Evolutionary conservation across 768 basidiomycete species (phyloP), one percentile per base, ranked within the genome.

Genomic region (Phylloporus sp.): DNA sequence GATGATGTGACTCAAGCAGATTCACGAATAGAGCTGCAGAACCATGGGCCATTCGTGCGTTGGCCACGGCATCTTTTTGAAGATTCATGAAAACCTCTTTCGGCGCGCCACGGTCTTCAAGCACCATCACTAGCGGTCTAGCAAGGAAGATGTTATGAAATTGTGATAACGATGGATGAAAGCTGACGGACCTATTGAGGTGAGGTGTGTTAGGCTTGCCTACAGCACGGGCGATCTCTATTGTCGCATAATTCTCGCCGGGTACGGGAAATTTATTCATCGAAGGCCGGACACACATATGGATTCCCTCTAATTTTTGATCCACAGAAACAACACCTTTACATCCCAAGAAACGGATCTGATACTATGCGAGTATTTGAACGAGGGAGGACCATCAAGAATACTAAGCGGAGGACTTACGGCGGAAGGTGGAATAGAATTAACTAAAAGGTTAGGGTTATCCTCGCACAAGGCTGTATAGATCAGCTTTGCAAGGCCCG

Each of bases 261-360:
- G 69, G 76, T 6, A 76, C 80, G 15, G 76, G 68, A 55, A 92
- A 92, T 58, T 93, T 93, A 31, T 75, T 77, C 88, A 91, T 91
- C 0, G 86, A 87, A 6, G 70, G 67, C 29, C 91, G 74, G 9
- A 91, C 62, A 26, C 84, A 76, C 85, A 93, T 87, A 16, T 76
- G 77, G 44, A 84, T 79, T 0, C 82, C 82, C 38, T 67, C 56
- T 15, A 72, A 58, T 42, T 70, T 69, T 43, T 77, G 70, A 59
- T 93, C 90, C 11, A 92, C 76, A 5, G 71, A 76, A 1, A 93
- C 86, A 22, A 93, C 80, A 0, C 91, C 92, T 66, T 94, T 94
- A 68, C 76, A 90, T 18, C 88, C 91, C 40, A 92, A 65, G 63
- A 92, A 87, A 41, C 91, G 82, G 44, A 92, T 91, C 70, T 88